These are phyloP conservation scores for Xylaria sp. DNA, from an alignment of 2,329 filamentous ascomycete genomes.

Conservation along the genomic window DNA sequence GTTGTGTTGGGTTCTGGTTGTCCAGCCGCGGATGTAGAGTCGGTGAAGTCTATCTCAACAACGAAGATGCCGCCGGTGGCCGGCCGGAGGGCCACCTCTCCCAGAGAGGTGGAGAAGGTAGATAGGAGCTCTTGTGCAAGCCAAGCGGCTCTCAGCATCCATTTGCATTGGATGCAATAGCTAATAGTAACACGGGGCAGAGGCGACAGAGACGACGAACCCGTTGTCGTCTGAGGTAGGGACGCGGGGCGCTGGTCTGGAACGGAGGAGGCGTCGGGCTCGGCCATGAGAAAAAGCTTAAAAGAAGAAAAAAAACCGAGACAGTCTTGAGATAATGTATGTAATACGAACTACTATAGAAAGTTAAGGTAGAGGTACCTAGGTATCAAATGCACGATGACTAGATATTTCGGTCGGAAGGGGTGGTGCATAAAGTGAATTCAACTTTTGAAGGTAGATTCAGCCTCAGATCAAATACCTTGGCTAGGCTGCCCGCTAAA, in stretches of 20 bases:
- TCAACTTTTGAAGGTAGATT: too few relatives aligned
- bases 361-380: too few relatives aligned
- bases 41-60: constrained; percentile 69
- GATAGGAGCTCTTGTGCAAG: constrained; percentile 95
- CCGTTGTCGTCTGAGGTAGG: background rate
- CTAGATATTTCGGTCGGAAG: too few relatives aligned
- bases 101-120: constrained; percentile 85
- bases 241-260: constrained; percentile 31
- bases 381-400: too few relatives aligned
- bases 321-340: background rate
- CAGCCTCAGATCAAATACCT: too few relatives aligned
- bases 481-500: too few relatives aligned
- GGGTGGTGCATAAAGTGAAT: too few relatives aligned
- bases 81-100: constrained; percentile 89
- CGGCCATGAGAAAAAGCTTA: constrained; percentile 41
- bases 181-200: constrained; percentile 85
- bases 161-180: constrained; percentile 94
- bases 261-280: constrained; percentile 31
- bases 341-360: too few relatives aligned
- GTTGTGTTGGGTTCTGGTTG: constrained; percentile 52
- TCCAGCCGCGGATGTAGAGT: constrained; percentile 36
- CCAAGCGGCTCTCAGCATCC: constrained; percentile 90
- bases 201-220: constrained; percentile 43
- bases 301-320: background rate
- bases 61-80: constrained; percentile 85